Conservation (phyloP, 768 basidiomycete genomes). For the Leccinum disarticulatum region DNA sequence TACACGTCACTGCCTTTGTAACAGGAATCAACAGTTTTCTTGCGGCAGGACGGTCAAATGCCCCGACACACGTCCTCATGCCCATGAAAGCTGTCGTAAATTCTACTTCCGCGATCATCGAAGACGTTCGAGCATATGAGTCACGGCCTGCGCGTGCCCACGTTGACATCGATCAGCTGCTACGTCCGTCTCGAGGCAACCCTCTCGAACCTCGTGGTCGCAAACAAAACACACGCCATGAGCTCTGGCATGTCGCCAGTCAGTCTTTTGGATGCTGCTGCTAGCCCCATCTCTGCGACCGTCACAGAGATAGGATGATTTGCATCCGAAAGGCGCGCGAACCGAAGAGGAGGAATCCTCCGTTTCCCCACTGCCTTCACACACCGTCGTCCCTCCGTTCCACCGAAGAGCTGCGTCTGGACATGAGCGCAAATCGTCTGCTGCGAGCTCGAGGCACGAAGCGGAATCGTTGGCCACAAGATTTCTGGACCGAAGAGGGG, state of each 20-base stretch:
- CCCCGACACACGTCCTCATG: slow-evolving; percentile 84
- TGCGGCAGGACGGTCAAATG: slow-evolving; percentile 81
- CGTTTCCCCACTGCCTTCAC: slow-evolving; percentile 33
- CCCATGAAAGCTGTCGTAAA: slow-evolving; percentile 95
- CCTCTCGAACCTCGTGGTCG: slow-evolving; percentile 84
- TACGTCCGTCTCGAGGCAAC: slow-evolving; percentile 73
- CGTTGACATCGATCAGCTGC: slow-evolving; percentile 64
- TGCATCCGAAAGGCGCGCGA: slow-evolving; percentile 76
- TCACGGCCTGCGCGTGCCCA: slow-evolving; percentile 55
- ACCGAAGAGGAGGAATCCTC: slow-evolving; percentile 70
- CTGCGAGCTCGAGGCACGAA: slow-evolving; percentile 33
- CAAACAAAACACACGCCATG: slow-evolving; percentile 89
- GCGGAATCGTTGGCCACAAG: slow-evolving; percentile 23
- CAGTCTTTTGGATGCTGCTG: slow-evolving; percentile 92
- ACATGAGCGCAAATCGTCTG: slow-evolving; percentile 47
- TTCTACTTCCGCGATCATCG: slow-evolving; percentile 81
- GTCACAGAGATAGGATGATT: slow-evolving; percentile 85
- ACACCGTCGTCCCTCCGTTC: slow-evolving; percentile 44
- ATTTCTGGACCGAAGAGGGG: slow-evolving; percentile 37
- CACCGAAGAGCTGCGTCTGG: slow-evolving; percentile 54
- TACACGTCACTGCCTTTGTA: slow-evolving; percentile 90
- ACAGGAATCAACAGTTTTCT: slow-evolving; percentile 85
- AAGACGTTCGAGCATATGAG: slow-evolving; percentile 84
- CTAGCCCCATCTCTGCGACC: slow-evolving; percentile 86
- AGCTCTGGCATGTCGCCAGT: slow-evolving; percentile 92